Evolutionary conservation across 140 eudicot genomes (phyloP), one percentile per base, ranked within the genome.

Genomic region (Erigeron philadelphicus): DNA sequence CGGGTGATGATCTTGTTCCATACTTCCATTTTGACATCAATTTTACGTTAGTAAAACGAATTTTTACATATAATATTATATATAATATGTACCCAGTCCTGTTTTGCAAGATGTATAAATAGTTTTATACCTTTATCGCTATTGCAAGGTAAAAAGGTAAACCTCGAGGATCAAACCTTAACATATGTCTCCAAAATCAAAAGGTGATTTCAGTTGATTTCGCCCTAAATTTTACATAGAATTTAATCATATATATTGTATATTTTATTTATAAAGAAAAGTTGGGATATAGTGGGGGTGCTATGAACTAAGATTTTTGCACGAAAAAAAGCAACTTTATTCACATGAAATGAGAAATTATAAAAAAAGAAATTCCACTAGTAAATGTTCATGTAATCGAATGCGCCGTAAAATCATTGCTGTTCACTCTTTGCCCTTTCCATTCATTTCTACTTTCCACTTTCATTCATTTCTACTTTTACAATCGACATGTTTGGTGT

Each of bases 371-470:
- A 63, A 54, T 63, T 49, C 18, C 64, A 59, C 60, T 21, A 38
- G 68, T 49, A 47, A 67, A 57, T 25, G 69, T 18, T 60, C 61
- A 66, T 72, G 79, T 68, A 78, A 80, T 83, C 84, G 80, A 84
- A 81, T 79, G 89, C 77, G 84, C 85, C 83, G 87, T 80, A 82
- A 85, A 85, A 85, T 85, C 73, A 85, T 83, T 83, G 70, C 15
- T 42, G 44, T 35, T 54, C 58, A 44, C 66, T 43, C 56, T 74
- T 74, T 23, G 64, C 25, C 17, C 60, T 13, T 68, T 55, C 64
- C 59, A 70, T 65, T 70, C 61, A 58, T 64, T 21, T 48, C 74
- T 54, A 25, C 60, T 75, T 72, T 60, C 40, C 55, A 8, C 78
- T 77, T 74, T 74, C 73, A 63, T 74, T 70, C 45, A 11, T 13